phyloP scores from a whole-genome alignment of 805 yeast genomes.

The Kodamaea fukazawae region DNA sequence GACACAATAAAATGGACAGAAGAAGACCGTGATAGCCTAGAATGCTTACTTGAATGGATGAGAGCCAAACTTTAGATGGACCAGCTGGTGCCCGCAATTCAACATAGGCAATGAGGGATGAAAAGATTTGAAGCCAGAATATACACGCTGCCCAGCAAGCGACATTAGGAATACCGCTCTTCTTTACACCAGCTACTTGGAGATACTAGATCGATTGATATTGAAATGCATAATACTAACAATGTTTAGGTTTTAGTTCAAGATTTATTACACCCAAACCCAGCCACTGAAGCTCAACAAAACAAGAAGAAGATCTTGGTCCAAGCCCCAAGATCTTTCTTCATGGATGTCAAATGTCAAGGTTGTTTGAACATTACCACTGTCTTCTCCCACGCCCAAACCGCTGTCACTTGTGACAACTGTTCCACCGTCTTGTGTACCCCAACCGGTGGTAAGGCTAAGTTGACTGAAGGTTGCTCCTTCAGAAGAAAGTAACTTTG shows the following conservation, averaged over 20 bases:
- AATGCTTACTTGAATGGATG: too few species aligned
- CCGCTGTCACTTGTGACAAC: constrained; percentile 98
- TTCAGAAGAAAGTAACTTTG: constrained; percentile 91
- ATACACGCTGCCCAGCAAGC: too few species aligned
- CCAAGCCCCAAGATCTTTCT: constrained; percentile 97
- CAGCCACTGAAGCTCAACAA: constrained; percentile 93
- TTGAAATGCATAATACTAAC: constrained; percentile 11
- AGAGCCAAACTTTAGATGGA: too few species aligned
- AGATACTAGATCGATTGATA: too few species aligned
- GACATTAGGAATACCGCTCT: too few species aligned
- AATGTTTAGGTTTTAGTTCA: constrained; percentile 85
- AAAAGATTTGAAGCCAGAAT: too few species aligned
- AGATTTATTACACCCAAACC: constrained; percentile 97
- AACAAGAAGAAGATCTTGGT: constrained; percentile 98
- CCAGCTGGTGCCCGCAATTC: too few species aligned
- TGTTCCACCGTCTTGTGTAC: constrained; percentile 98
- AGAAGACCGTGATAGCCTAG: too few species aligned
- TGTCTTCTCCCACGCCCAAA: constrained; percentile 99
- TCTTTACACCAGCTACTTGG: too few species aligned
- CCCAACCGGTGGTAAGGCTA: constrained; percentile 99
- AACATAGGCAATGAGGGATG: too few species aligned
- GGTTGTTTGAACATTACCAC: constrained; percentile 99
- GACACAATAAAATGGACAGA: too few species aligned
- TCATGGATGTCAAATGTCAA: constrained; percentile 99
- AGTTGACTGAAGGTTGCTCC: constrained; percentile 98